Evolutionary conservation across 257 asterid genomes (phyloP), one percentile per base, ranked within the genome.

Genomic region (Rubia yunnanensis): DNA sequence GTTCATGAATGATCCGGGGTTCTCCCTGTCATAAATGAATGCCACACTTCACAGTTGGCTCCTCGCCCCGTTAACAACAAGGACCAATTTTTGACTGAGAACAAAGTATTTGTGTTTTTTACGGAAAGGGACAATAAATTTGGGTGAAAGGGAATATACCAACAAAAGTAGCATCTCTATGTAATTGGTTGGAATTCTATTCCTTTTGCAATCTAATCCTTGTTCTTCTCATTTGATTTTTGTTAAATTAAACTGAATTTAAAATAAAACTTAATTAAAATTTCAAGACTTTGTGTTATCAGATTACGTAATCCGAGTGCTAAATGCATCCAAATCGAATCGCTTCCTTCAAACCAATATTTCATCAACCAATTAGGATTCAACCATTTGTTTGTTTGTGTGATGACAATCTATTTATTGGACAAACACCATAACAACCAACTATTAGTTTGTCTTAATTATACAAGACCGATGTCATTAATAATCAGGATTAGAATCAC

Each of bases 41-140:
- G 50, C 73, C 30, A 69, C 50, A 32, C 58, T 48, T 60, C 31
- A 60, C 53, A 34, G 60, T 49, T 61, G 55, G 63, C 24, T n/a
- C n/a, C n/a, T n/a, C n/a, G n/a, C n/a, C n/a, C 58, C n/a, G 59
- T 46, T 17, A 44, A 27, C 10, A 44, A 46, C 24, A 27, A 36
- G 7, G 58, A 8, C 46, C 27, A 34, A 32, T 17, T 64, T n/a
- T 46, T 64, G 58, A 64, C 68, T 18, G 58, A 27, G 41, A 7
- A 23, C 4, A 20, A 20, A 50, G 57, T 20, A 50, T n/a, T 18
- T 50, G 8, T 50, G 57, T 50, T 50, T 50, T 50, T 50, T 1
- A 5, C 1, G 28, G 17, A n/a, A 48, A 64, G 5, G 20, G 30
- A 65, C 55, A 24, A 63, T 32, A 17, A 39, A 4, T 39, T 38